phyloP scores from a whole-genome alignment of 345 rosid species.

The Populus deltoides region DNA sequence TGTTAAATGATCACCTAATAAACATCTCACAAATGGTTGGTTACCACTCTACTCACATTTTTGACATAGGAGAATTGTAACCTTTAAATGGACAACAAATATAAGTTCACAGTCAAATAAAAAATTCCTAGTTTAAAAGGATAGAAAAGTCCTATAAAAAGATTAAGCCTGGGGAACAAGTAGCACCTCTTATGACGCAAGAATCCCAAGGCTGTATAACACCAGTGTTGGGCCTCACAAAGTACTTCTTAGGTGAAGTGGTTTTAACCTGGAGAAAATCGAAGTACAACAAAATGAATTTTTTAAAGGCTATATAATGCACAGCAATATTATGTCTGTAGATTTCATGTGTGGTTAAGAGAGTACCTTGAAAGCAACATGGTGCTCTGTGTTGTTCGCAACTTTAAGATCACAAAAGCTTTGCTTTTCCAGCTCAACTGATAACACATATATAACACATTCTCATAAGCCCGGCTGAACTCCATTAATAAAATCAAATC shows the following conservation, averaged over 20 bases:
- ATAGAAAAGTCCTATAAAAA: neutral
- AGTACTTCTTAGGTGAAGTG: slow-evolving; percentile 96
- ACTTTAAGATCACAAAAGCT: slow-evolving; percentile 69
- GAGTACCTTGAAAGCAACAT: slow-evolving; percentile 75
- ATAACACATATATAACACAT: slow-evolving; percentile 11
- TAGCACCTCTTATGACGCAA: slow-evolving; percentile 62
- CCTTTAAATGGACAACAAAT: neutral
- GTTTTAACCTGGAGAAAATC: slow-evolving; percentile 70
- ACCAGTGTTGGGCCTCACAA: slow-evolving; percentile 90
- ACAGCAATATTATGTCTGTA: neutral
- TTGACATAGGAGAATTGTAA: neutral
- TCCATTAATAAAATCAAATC: neutral
- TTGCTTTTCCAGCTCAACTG: slow-evolving; percentile 75
- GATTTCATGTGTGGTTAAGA: neutral
- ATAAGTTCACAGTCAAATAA: neutral
- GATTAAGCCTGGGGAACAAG: slow-evolving; percentile 2
- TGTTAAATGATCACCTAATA: neutral
- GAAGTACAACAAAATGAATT: neutral
- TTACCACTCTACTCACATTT: neutral
- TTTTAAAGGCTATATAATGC: neutral
- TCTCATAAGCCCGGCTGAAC: slow-evolving; percentile 18
- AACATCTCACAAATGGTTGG: neutral
- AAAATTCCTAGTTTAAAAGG: neutral
- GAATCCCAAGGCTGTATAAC: slow-evolving; percentile 82
- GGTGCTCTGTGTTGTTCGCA: slow-evolving; percentile 68